Evolutionary conservation across 2,329 filamentous ascomycete genomes (phyloP).

Genomic region (Colletotrichum lupini): DNA sequence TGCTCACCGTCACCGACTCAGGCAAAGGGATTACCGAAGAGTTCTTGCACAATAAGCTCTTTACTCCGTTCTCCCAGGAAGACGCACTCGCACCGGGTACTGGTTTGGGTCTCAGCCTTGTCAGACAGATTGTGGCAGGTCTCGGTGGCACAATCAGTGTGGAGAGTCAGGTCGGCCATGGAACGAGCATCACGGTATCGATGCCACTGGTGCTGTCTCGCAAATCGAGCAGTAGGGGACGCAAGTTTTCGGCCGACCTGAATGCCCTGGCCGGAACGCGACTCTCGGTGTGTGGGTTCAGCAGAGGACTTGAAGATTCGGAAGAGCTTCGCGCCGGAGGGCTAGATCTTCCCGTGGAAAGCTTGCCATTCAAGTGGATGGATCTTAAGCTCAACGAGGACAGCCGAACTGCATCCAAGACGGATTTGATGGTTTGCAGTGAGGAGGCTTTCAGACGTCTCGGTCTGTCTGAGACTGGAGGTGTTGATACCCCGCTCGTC

Average conservation of each 20-base stretch:
- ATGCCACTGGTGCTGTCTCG: constrained; percentile 48
- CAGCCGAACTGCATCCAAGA: constrained; percentile 2
- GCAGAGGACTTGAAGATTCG: constrained; percentile 39
- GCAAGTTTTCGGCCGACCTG: constrained; percentile 31
- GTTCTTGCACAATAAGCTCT: constrained; percentile 67
- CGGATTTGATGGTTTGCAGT: constrained; percentile 43
- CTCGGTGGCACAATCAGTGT: constrained; percentile 68
- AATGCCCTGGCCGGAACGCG: background rate
- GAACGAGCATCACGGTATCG: constrained; percentile 62
- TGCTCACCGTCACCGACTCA: constrained; percentile 67
- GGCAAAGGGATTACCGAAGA: constrained; percentile 71
- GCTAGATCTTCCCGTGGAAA: constrained; percentile 39
- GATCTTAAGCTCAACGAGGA: constrained; percentile 42
- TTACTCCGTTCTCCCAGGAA: constrained; percentile 71
- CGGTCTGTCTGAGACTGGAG: constrained; percentile 31
- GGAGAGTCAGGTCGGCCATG: constrained; percentile 60
- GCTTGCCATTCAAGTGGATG: constrained; percentile 45
- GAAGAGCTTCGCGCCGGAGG: constrained; percentile 36
- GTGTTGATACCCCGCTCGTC: constrained; percentile 33
- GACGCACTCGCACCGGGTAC: constrained; percentile 66
- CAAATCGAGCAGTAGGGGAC: constrained; percentile 4
- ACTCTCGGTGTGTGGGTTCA: constrained; percentile 26
- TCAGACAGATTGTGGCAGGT: constrained; percentile 65
- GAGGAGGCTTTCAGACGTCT: constrained; percentile 39
- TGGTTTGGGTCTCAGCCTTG: constrained; percentile 71